phyloP scores from a whole-genome alignment of 2,329 filamentous ascomycete species.

The Penicillium concentricum region DNA sequence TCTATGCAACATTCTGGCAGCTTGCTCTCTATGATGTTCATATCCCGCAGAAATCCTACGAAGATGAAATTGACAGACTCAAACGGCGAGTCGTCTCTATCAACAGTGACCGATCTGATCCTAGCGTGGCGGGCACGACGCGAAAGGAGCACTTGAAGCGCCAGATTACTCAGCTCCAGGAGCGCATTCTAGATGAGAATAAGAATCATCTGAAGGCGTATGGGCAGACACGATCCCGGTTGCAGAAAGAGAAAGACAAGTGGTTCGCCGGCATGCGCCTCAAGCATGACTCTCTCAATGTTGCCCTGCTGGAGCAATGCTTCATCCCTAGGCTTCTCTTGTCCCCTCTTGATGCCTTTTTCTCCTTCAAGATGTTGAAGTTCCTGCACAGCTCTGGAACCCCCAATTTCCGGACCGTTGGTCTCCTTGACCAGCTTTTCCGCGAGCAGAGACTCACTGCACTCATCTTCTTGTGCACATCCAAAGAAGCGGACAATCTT shows the following conservation, averaged over 20 bases:
- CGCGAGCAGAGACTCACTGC: conserved; percentile 75
- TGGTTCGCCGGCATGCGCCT: conserved; percentile 72
- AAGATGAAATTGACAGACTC: conserved; percentile 68
- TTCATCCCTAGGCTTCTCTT: conserved; percentile 83
- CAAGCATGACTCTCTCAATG: conserved; percentile 67
- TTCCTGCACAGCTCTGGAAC: conserved; percentile 82
- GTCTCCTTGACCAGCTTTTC: conserved; percentile 81
- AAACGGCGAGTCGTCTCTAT: conserved; percentile 66
- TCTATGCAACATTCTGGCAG: conserved; percentile 92
- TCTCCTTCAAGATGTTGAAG: conserved; percentile 80
- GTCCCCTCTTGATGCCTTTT: conserved; percentile 84
- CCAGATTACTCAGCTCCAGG: conserved; percentile 65
- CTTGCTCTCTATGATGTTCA: conserved; percentile 78
- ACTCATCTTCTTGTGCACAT: conserved; percentile 84
- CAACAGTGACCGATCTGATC: conserved; percentile 69
- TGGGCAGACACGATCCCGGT: conserved; percentile 64
- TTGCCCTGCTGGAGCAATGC: conserved; percentile 82
- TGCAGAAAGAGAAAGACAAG: conserved; percentile 71
- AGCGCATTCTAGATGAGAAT: conserved; percentile 70
- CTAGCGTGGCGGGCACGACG: conserved; percentile 63
- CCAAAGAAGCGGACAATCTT: conserved; percentile 88
- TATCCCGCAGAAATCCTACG: conserved; percentile 74
- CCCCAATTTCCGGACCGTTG: conserved; percentile 81
- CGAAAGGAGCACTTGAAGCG: conserved; percentile 71
- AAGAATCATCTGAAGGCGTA: conserved; percentile 67